Percentiles rank a stretch among this genome's conserved stretches.
phyloP scores from a whole-genome alignment of 108 stramenopile genomes.

The Schizochytrium sp. region DNA sequence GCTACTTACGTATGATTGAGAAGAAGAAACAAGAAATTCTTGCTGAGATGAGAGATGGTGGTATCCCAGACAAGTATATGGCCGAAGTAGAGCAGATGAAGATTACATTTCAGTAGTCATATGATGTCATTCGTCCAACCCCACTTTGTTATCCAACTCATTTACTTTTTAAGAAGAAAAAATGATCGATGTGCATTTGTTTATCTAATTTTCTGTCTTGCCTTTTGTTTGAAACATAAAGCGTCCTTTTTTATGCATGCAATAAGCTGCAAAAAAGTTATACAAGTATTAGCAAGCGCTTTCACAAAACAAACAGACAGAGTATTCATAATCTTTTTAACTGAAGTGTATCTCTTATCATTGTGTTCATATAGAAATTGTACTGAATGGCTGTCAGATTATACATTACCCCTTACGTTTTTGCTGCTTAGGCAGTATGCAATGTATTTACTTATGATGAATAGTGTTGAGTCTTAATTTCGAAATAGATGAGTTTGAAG shows the following conservation, averaged over 20 bases:
- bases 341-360: no score
- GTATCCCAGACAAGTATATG: slow-evolving; percentile 33
- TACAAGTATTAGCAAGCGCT: no score
- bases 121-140: no score
- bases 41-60: slow-evolving; percentile 9
- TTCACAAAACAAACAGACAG: no score
- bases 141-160: background rate
- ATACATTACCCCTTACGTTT: no score
- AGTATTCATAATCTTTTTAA: no score
- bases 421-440: no score
- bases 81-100: slow-evolving; percentile 62
- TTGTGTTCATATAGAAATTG: no score
- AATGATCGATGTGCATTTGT: background rate
- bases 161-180: background rate
- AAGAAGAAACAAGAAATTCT: slow-evolving; percentile 60
- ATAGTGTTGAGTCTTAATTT: no score
- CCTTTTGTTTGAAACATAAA: background rate
- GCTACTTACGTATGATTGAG: slow-evolving; percentile 59
- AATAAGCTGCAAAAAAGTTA: background rate
- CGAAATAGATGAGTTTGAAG: no score
- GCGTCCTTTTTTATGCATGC: background rate
- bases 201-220: background rate
- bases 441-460: no score
- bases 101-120: slow-evolving; percentile 3
- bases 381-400: no score